Conservation (phyloP, 345 rosid species). For the Hibiscus mutabilis region DNA sequence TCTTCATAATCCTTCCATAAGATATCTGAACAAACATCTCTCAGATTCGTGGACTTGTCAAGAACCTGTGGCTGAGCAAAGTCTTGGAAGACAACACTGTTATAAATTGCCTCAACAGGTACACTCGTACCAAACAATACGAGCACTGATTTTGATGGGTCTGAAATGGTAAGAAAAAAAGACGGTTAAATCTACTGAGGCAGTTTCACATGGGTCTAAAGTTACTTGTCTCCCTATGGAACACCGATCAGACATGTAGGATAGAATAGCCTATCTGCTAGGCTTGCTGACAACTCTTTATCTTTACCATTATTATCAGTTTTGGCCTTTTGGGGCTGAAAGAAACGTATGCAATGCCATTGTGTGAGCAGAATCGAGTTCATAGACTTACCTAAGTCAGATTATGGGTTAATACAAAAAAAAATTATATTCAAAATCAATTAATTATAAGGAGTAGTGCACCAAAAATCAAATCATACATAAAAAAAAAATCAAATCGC, state of each 20-base stretch:
- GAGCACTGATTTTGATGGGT: not conserved
- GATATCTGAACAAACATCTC: not conserved
- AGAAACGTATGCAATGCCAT: no score
- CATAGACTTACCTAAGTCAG: no score
- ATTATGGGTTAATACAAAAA: no score
- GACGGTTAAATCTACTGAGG: not conserved
- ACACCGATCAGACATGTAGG: not conserved
- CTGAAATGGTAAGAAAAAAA: not conserved
- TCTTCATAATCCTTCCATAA: not conserved
- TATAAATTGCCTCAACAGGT: not conserved
- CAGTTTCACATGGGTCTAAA: slow-evolving; percentile 4
- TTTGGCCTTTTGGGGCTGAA: not conserved
- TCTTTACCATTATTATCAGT: not conserved
- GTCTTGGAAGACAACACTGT: not conserved
- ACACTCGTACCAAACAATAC: not conserved
- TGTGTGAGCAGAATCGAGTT: no score
- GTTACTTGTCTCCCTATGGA: not conserved
- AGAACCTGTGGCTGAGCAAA: not conserved
- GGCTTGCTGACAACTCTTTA: not conserved
- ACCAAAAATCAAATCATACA: no score
- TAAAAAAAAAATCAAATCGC: no score
- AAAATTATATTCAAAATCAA: no score
- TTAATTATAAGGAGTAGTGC: no score
- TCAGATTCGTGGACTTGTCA: not conserved
- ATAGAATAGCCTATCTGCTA: not conserved